Evolutionary conservation across 2,329 filamentous ascomycete species (phyloP).

Genomic region (Exophiala dermatitidis): DNA sequence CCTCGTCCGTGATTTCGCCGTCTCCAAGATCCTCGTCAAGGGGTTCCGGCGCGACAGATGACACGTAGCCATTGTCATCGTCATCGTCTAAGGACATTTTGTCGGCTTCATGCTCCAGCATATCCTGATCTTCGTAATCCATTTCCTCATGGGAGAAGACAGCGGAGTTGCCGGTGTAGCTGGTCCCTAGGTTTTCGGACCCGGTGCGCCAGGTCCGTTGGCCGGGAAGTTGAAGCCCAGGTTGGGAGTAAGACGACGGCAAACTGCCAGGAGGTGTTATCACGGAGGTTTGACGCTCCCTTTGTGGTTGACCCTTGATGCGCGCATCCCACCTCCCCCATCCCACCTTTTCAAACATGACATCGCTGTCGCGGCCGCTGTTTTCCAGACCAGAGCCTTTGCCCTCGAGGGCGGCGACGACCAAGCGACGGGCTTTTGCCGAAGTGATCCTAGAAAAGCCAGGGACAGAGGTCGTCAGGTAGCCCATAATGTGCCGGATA

Average conservation of each 20-base stretch:
- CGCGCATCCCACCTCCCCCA: conserved; percentile 95
- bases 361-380: conserved; percentile 50
- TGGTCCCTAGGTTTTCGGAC: conserved; percentile 43
- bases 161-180: conserved; percentile 62
- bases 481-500: conserved; percentile 91
- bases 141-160: conserved; percentile 64
- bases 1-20: conserved; percentile 84
- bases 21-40: conserved; percentile 66
- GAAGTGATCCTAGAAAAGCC: conserved; percentile 81
- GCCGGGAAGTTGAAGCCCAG: conserved; percentile 44
- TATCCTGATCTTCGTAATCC: conserved; percentile 57
- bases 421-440: conserved; percentile 78
- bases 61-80: conserved; percentile 58
- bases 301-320: conserved; percentile 55
- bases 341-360: conserved; percentile 81
- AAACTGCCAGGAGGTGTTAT: conserved; percentile 37
- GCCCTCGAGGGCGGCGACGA: conserved; percentile 86
- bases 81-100: conserved; percentile 79
- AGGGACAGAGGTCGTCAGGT: conserved; percentile 85
- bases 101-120: conserved; percentile 80
- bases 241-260: conserved; percentile 39
- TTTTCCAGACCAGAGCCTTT: conserved; percentile 52
- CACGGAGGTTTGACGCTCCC: conserved; percentile 27
- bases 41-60: conserved; percentile 63
- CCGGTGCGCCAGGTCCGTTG: conserved; percentile 30